These are phyloP conservation scores for Ophiostoma pallidulum DNA, from an alignment of 2,329 filamentous ascomycete genomes.

Conservation along the genomic window DNA sequence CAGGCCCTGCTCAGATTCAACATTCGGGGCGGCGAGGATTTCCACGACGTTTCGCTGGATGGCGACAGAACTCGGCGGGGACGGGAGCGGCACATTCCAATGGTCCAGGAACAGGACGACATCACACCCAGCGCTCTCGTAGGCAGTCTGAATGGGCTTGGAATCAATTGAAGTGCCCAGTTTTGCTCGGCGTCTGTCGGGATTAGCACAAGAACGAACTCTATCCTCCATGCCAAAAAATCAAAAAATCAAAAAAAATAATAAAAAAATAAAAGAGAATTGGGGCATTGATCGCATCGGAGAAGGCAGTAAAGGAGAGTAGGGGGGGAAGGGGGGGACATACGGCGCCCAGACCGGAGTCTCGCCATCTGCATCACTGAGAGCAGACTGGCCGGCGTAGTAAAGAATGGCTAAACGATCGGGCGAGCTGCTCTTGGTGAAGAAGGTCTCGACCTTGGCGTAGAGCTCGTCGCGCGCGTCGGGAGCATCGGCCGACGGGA, in stretches of 20 bases:
- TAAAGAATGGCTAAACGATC: conserved; percentile 16
- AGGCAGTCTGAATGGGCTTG: conserved; percentile 12
- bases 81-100: neutral
- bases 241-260: neutral
- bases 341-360: conserved; percentile 15
- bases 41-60: conserved; percentile 13
- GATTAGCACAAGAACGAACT: too few species aligned
- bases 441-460: conserved; percentile 7
- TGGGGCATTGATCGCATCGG: too few species aligned
- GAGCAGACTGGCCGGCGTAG: conserved; percentile 14
- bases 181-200: conserved; percentile 8
- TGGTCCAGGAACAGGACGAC: conserved; percentile 16
- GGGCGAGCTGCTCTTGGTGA: conserved; percentile 3
- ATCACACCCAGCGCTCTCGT: conserved; percentile 13
- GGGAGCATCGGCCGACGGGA: conserved; percentile 2
- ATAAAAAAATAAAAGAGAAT: neutral
- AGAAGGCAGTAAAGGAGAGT: neutral
- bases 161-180: conserved; percentile 3
- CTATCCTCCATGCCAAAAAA: neutral
- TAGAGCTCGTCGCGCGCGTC: conserved; percentile 5
- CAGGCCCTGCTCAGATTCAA: conserved; percentile 1
- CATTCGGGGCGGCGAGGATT: conserved; percentile 11
- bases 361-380: conserved; percentile 3
- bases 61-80: neutral
- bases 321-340: neutral